Base-by-base conservation (phyloP, 495 filamentous ascomycete species). In the Neurospora africana region DNA sequence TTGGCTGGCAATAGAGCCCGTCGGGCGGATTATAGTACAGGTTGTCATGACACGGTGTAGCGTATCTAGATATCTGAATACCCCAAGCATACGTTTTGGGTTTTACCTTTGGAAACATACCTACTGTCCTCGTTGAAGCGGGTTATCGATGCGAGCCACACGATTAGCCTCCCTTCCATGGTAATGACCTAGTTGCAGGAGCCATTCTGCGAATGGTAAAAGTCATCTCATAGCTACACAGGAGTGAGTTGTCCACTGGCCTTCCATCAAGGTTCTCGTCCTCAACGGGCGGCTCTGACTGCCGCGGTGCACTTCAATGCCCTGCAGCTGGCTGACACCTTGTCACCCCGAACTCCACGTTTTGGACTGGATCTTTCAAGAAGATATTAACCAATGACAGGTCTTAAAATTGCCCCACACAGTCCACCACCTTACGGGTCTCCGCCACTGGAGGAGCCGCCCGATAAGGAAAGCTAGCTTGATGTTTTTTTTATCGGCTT, bases 401-500 rank as follows among this genome's bases (percentile, higher is more conserved):
- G 53, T 9, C 6, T 19, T 33, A 1, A 2, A 33, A 33, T 2
- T 33, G 15, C 23, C 53, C 53, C 53, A 33, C 53, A 15, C 15
- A 15, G 27, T 65, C 53, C 27, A 65, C 53, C 30, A 17, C 6
- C 15, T 8, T 19, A 7, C 19, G 15, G 27, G 53, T 65, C 23
- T 65, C 53, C 13, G 23, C 53, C 53, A 65, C 53, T 65, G 53
- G 53, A 61, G 53, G 53, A 65, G 53, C 27, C 53, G 27, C 53
- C 53, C 53, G 53, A 65, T 65, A 65, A 65, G 53, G 53, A 65
- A 65, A 65, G 53, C 53, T 65, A 65, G 53, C 53, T 65, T 65
- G 15, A 41, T 53, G 41, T 27, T 72, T 72, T 72, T 72, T 72
- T 69, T 72, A 72, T 72, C 71, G 68, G 67, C 41, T 33, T 41